Base-by-base conservation (phyloP, 352 stramenopile species). In the Phytophthora pseudosyringae region DNA sequence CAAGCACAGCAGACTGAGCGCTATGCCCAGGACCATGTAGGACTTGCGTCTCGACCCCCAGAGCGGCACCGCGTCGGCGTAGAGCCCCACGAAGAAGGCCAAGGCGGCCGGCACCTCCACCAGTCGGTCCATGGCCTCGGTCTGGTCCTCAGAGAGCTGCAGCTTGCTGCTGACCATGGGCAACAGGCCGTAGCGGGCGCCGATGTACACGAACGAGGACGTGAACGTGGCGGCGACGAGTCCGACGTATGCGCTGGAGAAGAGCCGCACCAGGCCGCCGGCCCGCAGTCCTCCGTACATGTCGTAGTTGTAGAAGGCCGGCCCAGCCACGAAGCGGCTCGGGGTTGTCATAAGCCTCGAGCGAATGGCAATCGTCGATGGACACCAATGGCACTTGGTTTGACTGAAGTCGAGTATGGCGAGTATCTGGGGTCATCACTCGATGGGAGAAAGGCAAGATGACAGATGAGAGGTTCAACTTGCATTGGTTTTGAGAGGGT, bases 31-130 rank as follows among this genome's bases (percentile, higher is more conserved):
- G 7, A 89, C 64, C 75, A 96, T 93, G 73, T 97, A 97, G 8
- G 86, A 75, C 73, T 94, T 95, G 48, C 88, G 75, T 18, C 83
- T 81, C n/a, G 79, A 81, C 28, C 86, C 83, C 47, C 70, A 78
- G 47, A 97, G 78, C 4, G 90, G 90, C 50, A 89, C 81, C 28
- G 75, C 90, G 67, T 97, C 90, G 15, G 75, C 82, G 21, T 96
- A 64, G 26, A 96, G 78, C 28, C 88, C 92, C 38, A 95, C 79
- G 33, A 96, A 68, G 49, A 97, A 88, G 59, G 92, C 96, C 51
- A 93, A 62, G 0, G 69, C 80, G 50, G 85, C 87, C 9, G 88
- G 87, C 10, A 97, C 68, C 32, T 89, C 80, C 16, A 92, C 64
- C 15, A 84, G 56, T 15, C 74, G 72, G 38, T 79, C 62, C 48